These are phyloP conservation scores for Melampsora larici-populina DNA, from an alignment of 1,284 basidiomycete species.

Conservation along the genomic window DNA sequence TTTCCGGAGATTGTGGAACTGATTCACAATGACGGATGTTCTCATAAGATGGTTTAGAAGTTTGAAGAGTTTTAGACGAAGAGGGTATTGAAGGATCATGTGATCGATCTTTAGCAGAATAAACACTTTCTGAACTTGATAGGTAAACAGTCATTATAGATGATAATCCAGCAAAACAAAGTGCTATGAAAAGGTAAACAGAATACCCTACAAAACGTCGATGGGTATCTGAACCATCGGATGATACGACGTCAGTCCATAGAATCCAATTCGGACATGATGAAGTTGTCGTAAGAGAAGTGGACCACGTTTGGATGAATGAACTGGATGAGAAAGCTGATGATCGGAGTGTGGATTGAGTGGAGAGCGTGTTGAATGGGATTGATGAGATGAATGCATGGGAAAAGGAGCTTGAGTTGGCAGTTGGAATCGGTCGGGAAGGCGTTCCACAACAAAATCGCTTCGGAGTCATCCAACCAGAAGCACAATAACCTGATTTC, in stretches of 20 bases:
- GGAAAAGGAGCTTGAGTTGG: background rate
- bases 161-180: constrained; percentile 62
- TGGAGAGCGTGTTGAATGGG: background rate
- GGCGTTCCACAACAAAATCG: constrained; percentile 18
- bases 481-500: constrained; percentile 22
- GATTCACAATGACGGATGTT: background rate
- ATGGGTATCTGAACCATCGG: constrained; percentile 45
- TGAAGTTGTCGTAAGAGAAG: background rate
- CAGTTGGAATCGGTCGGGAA: background rate
- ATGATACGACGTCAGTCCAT: constrained; percentile 59
- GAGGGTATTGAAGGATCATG: background rate
- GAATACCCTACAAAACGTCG: constrained; percentile 65
- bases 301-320: constrained; percentile 14
- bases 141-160: constrained; percentile 78
- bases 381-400: background rate
- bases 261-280: constrained; percentile 65
- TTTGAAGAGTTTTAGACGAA: constrained; percentile 2
- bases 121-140: constrained; percentile 79
- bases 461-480: constrained; percentile 33
- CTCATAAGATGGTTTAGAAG: background rate
- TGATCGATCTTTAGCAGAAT: constrained; percentile 70
- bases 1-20: background rate
- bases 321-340: constrained; percentile 18
- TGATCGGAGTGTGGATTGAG: constrained; percentile 1
- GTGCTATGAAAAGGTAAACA: constrained; percentile 72